Percentiles rank a stretch among this genome's conserved stretches.
Conservation (phyloP, 169 alveolate species). For the Eimeria maxima region DNA sequence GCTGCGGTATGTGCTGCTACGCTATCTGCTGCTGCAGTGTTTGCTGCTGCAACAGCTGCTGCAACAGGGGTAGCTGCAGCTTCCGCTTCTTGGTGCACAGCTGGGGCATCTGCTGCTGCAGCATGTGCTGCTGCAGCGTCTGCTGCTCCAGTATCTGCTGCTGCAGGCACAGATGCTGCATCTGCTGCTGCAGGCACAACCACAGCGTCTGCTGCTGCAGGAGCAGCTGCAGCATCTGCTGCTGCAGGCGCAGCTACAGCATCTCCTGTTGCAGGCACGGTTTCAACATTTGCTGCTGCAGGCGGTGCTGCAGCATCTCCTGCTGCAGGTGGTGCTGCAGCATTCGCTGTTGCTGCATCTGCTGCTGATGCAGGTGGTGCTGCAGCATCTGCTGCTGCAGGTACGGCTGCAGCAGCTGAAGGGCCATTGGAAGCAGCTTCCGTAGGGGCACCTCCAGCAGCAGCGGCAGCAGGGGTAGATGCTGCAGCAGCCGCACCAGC, state of each 20-base stretch:
- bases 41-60: not conserved
- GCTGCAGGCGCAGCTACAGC: not conserved
- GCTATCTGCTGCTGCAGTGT: not conserved
- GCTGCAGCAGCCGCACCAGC: constrained; percentile 38
- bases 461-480: not conserved
- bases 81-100: not conserved
- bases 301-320: not conserved
- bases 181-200: constrained; percentile 14
- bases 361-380: not conserved
- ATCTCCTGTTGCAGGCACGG: not conserved
- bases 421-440: not conserved
- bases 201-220: not conserved
- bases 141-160: constrained; percentile 20
- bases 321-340: constrained; percentile 21
- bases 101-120: not conserved
- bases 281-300: not conserved
- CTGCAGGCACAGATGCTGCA: constrained; percentile 4
- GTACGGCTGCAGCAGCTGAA: constrained; percentile 31
- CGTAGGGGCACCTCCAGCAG: not conserved
- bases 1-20: not conserved
- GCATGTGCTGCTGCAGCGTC: not conserved
- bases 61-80: not conserved
- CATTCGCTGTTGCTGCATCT: not conserved
- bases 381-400: constrained; percentile 3
- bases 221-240: not conserved